Base-by-base conservation (phyloP, 2,329 filamentous ascomycete species). In the Paramyrothecium sp. region DNA sequence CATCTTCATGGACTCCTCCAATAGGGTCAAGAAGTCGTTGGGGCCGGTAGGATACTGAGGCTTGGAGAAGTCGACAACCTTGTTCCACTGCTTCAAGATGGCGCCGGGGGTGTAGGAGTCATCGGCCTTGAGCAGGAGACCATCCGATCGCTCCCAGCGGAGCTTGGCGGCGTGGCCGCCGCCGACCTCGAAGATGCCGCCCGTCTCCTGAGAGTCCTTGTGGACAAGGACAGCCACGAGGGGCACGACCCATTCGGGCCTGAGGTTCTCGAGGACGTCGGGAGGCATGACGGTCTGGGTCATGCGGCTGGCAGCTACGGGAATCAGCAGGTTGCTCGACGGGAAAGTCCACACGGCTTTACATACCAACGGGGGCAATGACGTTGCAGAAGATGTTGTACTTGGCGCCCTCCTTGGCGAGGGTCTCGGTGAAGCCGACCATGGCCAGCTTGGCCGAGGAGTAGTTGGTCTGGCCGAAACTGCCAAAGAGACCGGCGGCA, bases 321-420 rank as follows among this genome's bases (percentile, higher is more conserved):
- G 38, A 38, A 55, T 67, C 58, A 66, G 61, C 56, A 56, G 33
- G 19, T 23, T 46, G 21, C n/a, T 19, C 19, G n/a, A 48, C 16
- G 19, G n/a, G 19, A 12, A 3, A n/a, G n/a, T 17, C 13, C 38
- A 44, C 13, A 22, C 17, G n/a, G 44, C n/a, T 12, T 33, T 13
- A 61, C 75, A 57, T 72, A 78, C 75, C 76, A 70, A 97, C 93
- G 54, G 95, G 95, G 19, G 95, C 92, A 78, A 99, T 96, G 67
- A 91, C 91, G 76, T 99, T 99, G 81, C 83, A 87, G 68, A 97
- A 78, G 66, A 99, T 98, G 83, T 98, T 98, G 81, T 99, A 99
- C 79, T 98, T 98, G 72, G 86, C 81, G 64, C 95, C 95, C 81
- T 99, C 95, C 83, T 98, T 98, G 59, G 95, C 95, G 61, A 99